Percentiles rank a stretch among this genome's conserved stretches.
Conservation (phyloP, 2,329 filamentous ascomycete species). For the Alternaria rosae region DNA sequence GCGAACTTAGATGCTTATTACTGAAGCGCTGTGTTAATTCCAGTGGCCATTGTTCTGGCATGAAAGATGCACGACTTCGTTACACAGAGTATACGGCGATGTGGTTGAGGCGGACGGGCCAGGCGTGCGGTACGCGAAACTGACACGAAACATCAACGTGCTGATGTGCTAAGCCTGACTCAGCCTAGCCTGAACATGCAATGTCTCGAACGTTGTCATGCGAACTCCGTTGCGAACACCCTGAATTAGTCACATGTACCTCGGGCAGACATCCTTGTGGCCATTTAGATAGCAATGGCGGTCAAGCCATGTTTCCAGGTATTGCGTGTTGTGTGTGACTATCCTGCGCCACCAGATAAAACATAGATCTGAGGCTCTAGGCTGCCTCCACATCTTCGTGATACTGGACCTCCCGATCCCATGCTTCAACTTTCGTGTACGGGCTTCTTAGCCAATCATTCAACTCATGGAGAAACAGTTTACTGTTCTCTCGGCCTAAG, state of each 20-base stretch:
- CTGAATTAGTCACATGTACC: background rate
- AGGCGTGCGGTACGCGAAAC: constrained; percentile 4
- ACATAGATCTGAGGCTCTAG: background rate
- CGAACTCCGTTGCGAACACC: constrained; percentile 1
- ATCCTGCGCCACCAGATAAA: background rate
- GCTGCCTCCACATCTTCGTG: constrained; percentile 17
- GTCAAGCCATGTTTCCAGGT: background rate
- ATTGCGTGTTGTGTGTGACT: background rate
- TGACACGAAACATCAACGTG: constrained; percentile 8
- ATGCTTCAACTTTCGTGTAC: constrained; percentile 72
- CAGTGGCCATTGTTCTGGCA: constrained; percentile 1
- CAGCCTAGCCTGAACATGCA: background rate
- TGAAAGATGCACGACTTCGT: constrained; percentile 1
- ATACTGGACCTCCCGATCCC: constrained; percentile 85
- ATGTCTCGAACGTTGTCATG: constrained; percentile 3
- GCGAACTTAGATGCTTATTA: background rate
- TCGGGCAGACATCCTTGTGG: background rate
- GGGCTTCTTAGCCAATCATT: constrained; percentile 84
- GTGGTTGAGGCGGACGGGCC: background rate
- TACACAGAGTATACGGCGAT: background rate
- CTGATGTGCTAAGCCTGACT: background rate
- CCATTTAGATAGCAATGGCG: background rate
- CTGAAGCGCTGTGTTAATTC: background rate
- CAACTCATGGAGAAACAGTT: constrained; percentile 84
- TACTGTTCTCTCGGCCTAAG: constrained; percentile 74